A percentile compares a stretch with the other conserved stretches of the same genome.
phyloP scores from a whole-genome alignment of 2,329 filamentous ascomycete genomes.

The Pestalotiopsis sp. region DNA sequence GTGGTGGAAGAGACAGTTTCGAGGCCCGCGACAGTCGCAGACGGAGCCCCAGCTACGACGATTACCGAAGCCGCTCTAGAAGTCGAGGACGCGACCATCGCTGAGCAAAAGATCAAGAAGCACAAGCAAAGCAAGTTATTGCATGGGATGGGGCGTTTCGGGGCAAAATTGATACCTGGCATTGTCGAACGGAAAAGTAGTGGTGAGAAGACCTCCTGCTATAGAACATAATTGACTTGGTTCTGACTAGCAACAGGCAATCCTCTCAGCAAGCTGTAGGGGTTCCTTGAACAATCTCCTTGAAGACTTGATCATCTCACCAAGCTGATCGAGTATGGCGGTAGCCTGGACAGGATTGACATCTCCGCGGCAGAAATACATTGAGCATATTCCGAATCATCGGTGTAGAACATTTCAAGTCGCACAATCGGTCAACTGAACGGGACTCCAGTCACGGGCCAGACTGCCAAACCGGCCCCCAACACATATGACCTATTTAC shows the following conservation, averaged over 20 bases:
- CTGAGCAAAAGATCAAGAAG: conserved; percentile 17
- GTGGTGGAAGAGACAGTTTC: conserved; percentile 33
- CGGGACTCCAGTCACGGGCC: not conserved
- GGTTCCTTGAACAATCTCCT: too few species aligned
- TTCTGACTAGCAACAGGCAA: not conserved
- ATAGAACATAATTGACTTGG: not conserved
- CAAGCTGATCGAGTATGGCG: too few species aligned
- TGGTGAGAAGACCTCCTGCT: not conserved
- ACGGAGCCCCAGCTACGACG: conserved; percentile 52
- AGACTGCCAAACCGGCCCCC: not conserved
- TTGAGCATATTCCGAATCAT: not conserved
- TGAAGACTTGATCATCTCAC: too few species aligned
- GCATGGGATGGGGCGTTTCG: conserved; percentile 8
- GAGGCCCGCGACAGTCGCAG: conserved; percentile 31
- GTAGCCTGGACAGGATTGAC: too few species aligned
- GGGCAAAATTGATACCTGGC: conserved; percentile 10
- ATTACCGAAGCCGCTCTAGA: conserved; percentile 44
- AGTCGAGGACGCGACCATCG: conserved; percentile 39
- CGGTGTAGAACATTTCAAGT: not conserved
- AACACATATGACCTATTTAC: not conserved
- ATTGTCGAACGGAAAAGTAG: not conserved
- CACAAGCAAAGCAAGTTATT: not conserved
- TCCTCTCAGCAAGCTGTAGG: too few species aligned
- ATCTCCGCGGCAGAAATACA: too few species aligned
- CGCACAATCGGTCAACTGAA: not conserved